Conservation (phyloP, 306 rosid species). For the Rosa multiflora region DNA sequence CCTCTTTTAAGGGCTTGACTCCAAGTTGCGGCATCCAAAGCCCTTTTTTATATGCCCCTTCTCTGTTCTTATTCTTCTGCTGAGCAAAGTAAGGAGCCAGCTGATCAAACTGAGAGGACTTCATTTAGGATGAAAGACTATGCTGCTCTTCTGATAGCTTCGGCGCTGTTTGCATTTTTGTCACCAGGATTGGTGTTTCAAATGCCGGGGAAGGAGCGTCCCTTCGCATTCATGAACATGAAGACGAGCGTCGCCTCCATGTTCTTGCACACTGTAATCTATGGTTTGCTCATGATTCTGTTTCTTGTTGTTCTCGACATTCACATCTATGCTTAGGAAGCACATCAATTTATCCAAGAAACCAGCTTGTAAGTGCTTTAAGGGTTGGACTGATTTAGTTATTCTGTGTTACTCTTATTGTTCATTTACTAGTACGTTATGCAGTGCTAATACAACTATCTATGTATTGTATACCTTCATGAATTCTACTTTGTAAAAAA, state of each 20-base stretch:
- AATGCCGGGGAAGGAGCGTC: slow-evolving; percentile 72
- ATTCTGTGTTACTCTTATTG: background rate
- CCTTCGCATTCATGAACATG: slow-evolving; percentile 77
- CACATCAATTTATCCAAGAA: background rate
- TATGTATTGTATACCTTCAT: background rate
- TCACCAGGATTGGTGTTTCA: slow-evolving; percentile 84
- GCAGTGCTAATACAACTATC: background rate
- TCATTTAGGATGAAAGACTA: slow-evolving; percentile 56
- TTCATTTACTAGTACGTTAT: background rate
- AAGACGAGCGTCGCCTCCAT: slow-evolving; percentile 78
- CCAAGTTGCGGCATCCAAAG: background rate
- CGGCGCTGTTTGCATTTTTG: slow-evolving; percentile 71
- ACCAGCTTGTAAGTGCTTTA: background rate
- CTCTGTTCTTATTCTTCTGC: slow-evolving; percentile 19
- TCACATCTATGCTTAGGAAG: slow-evolving; percentile 56
- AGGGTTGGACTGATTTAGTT: background rate
- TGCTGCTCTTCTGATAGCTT: slow-evolving; percentile 83
- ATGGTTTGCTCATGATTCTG: slow-evolving; percentile 67
- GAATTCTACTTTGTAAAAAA: background rate
- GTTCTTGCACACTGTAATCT: slow-evolving; percentile 77
- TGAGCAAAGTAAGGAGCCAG: background rate
- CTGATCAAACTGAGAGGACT: slow-evolving; percentile 5
- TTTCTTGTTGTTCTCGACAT: slow-evolving; percentile 68
- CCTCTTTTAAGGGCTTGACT: slow-evolving; percentile 14
- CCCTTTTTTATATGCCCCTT: background rate